Evolutionary conservation across 768 basidiomycete genomes (phyloP).

Genomic region (Calocybe cyanea): DNA sequence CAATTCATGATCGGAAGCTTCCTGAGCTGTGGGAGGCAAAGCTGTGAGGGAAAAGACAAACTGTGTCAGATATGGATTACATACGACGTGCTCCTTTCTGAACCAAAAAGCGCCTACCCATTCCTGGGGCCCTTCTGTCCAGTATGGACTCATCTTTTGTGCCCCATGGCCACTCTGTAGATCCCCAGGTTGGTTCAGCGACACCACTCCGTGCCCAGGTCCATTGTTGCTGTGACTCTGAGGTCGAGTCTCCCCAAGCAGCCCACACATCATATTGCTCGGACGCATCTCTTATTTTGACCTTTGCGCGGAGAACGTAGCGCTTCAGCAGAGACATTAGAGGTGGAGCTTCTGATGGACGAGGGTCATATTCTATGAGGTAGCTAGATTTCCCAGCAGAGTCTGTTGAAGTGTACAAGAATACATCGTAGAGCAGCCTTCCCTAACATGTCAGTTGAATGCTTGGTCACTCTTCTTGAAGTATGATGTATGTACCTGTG

Average conservation of each 20-base stretch:
- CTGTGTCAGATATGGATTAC: conserved; percentile 25
- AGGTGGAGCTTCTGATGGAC: conserved; percentile 53
- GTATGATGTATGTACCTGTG: conserved; percentile 51
- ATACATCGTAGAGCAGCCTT: conserved; percentile 83
- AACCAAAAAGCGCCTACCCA: conserved; percentile 75
- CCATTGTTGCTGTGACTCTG: conserved; percentile 36
- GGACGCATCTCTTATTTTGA: conserved; percentile 76
- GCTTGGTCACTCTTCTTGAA: too few relatives aligned
- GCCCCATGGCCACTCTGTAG: conserved; percentile 57
- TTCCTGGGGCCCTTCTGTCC: conserved; percentile 69
- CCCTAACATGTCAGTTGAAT: conserved; percentile 47
- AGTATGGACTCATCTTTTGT: conserved; percentile 43
- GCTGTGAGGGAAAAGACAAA: not conserved
- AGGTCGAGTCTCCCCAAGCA: conserved; percentile 55
- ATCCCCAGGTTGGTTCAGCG: conserved; percentile 72
- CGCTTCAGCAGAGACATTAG: conserved; percentile 74
- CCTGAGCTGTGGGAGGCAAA: conserved; percentile 38
- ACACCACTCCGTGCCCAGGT: conserved; percentile 65
- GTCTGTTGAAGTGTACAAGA: conserved; percentile 65
- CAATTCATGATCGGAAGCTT: conserved; percentile 53
- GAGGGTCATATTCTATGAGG: conserved; percentile 68
- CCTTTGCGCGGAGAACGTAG: conserved; percentile 85
- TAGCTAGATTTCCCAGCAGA: conserved; percentile 47
- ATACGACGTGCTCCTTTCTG: conserved; percentile 70
- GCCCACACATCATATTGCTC: conserved; percentile 80